These are phyloP conservation scores for Hanseniaspora jakobsenii DNA, from an alignment of 805 yeast species.

Conservation along the genomic window DNA sequence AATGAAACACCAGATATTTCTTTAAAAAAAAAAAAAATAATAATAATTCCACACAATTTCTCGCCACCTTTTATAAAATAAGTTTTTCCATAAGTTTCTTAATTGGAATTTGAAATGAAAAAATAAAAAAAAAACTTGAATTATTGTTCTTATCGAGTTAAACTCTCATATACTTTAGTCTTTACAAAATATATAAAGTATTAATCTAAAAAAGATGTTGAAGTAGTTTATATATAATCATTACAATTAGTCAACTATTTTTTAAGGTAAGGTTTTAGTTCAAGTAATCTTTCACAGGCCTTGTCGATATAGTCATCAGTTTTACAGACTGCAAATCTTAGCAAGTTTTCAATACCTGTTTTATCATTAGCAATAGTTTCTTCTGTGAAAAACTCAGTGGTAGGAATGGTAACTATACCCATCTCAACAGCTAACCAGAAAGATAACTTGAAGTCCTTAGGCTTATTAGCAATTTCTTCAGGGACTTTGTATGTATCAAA, in stretches of 20 bases:
- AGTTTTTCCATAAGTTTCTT: neutral
- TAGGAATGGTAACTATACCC: conserved; percentile 95
- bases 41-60: too few species aligned
- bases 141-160: too few species aligned
- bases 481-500: conserved; percentile 54
- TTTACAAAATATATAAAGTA: too few species aligned
- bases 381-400: conserved; percentile 48
- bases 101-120: neutral
- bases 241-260: too few species aligned
- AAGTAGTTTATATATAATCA: too few species aligned
- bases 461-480: conserved; percentile 49
- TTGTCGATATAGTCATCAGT: conserved; percentile 68
- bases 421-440: conserved; percentile 86
- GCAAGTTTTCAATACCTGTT: conserved; percentile 63
- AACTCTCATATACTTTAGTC: neutral
- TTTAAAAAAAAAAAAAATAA: too few species aligned
- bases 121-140: neutral
- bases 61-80: neutral
- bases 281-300: conserved; percentile 65
- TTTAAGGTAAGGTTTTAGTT: conserved; percentile 56
- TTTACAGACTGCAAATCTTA: conserved; percentile 94
- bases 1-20: too few species aligned
- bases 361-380: conserved; percentile 65
- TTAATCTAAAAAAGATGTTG: too few species aligned
- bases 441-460: conserved; percentile 77